A percentile compares a stretch with the other conserved stretches of the same genome.
These are phyloP conservation scores for Aspergillus versicolor DNA, from an alignment of 2,329 filamentous ascomycete species.

Conservation along the genomic window DNA sequence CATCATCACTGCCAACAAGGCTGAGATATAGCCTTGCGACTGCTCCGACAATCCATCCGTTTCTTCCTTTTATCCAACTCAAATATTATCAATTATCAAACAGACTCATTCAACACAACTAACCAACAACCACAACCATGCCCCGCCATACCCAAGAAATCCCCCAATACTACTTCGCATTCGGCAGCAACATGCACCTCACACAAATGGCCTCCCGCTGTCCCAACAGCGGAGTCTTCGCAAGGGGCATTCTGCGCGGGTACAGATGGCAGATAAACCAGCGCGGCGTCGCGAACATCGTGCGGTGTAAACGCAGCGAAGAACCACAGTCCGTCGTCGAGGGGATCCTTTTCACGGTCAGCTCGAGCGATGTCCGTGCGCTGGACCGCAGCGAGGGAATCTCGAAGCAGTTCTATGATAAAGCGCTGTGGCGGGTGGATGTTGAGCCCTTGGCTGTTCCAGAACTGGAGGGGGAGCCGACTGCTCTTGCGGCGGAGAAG, in stretches of 20 bases:
- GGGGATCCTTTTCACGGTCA: background rate
- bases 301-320: background rate
- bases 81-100: too few species aligned
- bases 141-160: background rate
- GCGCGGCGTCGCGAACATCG: background rate
- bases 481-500: background rate
- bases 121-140: too few species aligned
- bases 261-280: background rate
- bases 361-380: background rate
- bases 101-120: too few species aligned
- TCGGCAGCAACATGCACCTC: background rate
- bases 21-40: too few species aligned
- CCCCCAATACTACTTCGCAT: background rate
- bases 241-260: background rate
- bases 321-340: background rate
- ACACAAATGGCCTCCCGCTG: background rate
- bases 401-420: background rate
- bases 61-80: too few species aligned
- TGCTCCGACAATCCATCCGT: too few species aligned
- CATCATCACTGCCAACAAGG: too few species aligned
- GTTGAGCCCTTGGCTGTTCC: background rate
- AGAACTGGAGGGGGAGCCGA: background rate
- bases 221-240: background rate
- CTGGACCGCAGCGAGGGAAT: background rate
- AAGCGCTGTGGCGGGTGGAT: background rate